A percentile compares a stretch with the other conserved stretches of the same genome.
These are phyloP conservation scores for Neopestalotiopsis sp. DNA, from an alignment of 2,329 filamentous ascomycete species.

Conservation along the genomic window DNA sequence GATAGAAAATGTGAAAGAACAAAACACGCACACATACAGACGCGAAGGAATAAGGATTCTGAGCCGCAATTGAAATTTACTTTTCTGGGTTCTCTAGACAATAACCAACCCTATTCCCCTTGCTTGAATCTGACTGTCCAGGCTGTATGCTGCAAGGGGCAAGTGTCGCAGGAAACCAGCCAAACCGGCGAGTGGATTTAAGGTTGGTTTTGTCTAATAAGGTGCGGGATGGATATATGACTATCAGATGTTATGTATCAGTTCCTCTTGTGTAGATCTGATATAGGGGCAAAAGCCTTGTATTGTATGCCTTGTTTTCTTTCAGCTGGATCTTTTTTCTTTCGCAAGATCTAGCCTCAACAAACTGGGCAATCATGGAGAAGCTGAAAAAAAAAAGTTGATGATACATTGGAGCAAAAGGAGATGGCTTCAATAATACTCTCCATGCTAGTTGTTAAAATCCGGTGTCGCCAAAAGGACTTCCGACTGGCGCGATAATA, in stretches of 20 bases:
- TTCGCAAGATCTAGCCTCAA: background rate
- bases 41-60: background rate
- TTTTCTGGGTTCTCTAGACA: background rate
- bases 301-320: background rate
- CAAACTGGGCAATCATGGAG: too few species aligned
- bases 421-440: background rate
- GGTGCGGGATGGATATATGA: background rate
- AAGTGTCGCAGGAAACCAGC: background rate
- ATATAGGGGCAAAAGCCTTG: background rate
- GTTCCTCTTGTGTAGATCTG: background rate
- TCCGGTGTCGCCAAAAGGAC: background rate
- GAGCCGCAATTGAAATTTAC: background rate
- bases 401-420: background rate
- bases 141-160: background rate
- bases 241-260: constrained; percentile 2
- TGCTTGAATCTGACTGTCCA: background rate
- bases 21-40: background rate
- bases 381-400: background rate
- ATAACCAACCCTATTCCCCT: constrained; percentile 1
- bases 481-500: background rate
- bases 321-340: background rate
- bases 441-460: background rate
- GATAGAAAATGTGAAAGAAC: background rate
- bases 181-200: background rate
- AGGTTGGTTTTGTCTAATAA: background rate